Conservation (phyloP, 495 filamentous ascomycete genomes). For the Penicillium herquei region DNA sequence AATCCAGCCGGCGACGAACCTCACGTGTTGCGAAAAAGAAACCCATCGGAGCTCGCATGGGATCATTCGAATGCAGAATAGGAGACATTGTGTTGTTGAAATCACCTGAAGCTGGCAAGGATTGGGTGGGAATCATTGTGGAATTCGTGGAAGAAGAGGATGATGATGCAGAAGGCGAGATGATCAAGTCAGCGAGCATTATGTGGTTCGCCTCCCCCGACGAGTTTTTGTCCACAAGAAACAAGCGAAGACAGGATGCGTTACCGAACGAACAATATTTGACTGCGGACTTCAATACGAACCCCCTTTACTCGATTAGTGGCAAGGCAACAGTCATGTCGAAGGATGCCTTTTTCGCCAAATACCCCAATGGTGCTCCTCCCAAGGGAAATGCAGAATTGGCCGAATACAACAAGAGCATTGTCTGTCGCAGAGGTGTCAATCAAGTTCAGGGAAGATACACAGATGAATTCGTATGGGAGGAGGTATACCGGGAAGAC, state of each 20-base stretch:
- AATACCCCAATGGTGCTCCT: constrained; percentile 75
- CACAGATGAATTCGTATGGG: constrained; percentile 91
- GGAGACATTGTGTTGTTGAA: constrained; percentile 87
- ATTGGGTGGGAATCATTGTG: constrained; percentile 86
- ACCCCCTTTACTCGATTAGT: constrained; percentile 85
- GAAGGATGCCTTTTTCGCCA: constrained; percentile 55
- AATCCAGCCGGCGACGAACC: constrained; percentile 33
- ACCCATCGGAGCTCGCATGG: constrained; percentile 83
- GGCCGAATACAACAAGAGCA: constrained; percentile 80
- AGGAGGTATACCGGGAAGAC: constrained; percentile 69
- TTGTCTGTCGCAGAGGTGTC: constrained; percentile 85
- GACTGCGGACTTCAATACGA: constrained; percentile 77
- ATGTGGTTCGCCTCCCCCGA: constrained; percentile 91
- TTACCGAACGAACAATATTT: constrained; percentile 91
- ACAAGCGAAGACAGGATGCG: constrained; percentile 80
- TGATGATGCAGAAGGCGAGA: constrained; percentile 50
- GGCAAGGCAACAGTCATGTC: constrained; percentile 84
- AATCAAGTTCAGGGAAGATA: constrained; percentile 86
- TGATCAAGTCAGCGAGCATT: constrained; percentile 65
- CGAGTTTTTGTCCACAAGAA: constrained; percentile 72
- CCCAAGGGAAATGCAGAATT: constrained; percentile 57
- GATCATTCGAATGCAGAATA: constrained; percentile 73
- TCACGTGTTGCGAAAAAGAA: constrained; percentile 27
- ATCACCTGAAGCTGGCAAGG: constrained; percentile 74
- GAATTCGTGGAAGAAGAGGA: constrained; percentile 70